Evolutionary conservation across 169 alveolate species (phyloP).

Genomic region (Plasmodium gonderi): DNA sequence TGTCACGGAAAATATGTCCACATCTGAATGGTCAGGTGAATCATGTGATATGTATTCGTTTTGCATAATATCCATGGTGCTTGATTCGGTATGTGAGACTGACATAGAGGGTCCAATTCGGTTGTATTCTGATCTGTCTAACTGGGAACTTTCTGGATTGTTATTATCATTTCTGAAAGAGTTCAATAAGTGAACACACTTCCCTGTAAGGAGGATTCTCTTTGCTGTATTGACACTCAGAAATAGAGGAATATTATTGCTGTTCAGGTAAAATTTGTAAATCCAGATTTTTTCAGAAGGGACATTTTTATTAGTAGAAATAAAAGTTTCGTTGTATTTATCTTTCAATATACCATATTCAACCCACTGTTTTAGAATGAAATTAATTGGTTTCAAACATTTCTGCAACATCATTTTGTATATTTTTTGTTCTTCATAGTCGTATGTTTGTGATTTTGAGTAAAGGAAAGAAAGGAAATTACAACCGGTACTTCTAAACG

Average conservation of each 20-base stretch:
- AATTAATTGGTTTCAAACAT: slow-evolving; percentile 47
- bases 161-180: not conserved
- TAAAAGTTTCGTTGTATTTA: slow-evolving; percentile 53
- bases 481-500: slow-evolving; percentile 45
- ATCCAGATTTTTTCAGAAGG: slow-evolving; percentile 55
- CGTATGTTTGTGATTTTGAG: slow-evolving; percentile 59
- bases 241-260: slow-evolving; percentile 37
- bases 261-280: slow-evolving; percentile 30
- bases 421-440: slow-evolving; percentile 54
- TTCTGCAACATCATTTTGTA: slow-evolving; percentile 36
- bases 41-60: too few species aligned
- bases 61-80: too few species aligned
- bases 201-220: slow-evolving; percentile 41
- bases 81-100: too few species aligned
- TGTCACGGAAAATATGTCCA: slow-evolving; percentile 14
- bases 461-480: slow-evolving; percentile 42
- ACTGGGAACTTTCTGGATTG: not conserved
- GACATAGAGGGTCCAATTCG: too few species aligned
- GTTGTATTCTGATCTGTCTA: too few species aligned
- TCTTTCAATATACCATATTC: slow-evolving; percentile 44
- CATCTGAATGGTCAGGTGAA: too few species aligned
- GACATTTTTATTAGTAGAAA: slow-evolving; percentile 23
- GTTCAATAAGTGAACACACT: slow-evolving; percentile 47
- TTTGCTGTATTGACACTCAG: slow-evolving; percentile 34
- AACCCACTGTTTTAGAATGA: slow-evolving; percentile 49